Base-by-base conservation (phyloP, 441 rosid genomes). In the Bruguiera hainesii region DNA sequence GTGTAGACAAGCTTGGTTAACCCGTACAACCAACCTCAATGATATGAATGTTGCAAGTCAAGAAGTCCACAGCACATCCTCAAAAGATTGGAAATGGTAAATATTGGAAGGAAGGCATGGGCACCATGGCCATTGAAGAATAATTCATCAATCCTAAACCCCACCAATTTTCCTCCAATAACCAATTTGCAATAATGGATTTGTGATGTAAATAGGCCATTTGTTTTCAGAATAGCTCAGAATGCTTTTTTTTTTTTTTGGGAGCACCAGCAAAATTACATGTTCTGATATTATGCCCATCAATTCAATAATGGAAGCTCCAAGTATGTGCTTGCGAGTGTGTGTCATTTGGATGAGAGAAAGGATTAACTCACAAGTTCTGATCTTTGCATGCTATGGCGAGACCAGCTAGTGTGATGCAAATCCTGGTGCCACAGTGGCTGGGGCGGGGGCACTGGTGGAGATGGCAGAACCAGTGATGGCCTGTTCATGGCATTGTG, bases 341-440 rank as follows among this genome's bases (percentile, higher is more conserved):
- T 13, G 48, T 42, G 48, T 42, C 48, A 13, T 13, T 42, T 42
- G 48, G 16, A 13, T 42, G 5, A 42, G 18, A n/a, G 52, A 55
- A 48, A 61, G 48, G 52, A 53, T 31, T 13, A 46, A 60, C 97
- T 85, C 83, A 95, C 97, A 50, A 92, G 82, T 74, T 89, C 99
- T 48, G 96, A 83, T 51, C 98, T 87, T 65, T 85, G 90, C 85
- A 95, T 81, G 80, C 85, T 84, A 74, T 92, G 98, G 64, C 93
- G 93, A 80, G 97, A 77, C 99, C 99, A 95, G 73, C 83, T 77
- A 69, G 87, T 68, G 59, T 86, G 98, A 76, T 89, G 93, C 68
- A 91, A 79, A 74, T 85, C 90, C 69, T 86, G 99, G 78, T 91
- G 95, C 99, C 99, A 95, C 30, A 87, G 75, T 10, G 99, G 99